phyloP scores from a whole-genome alignment of 1,284 basidiomycete genomes.

The Rhodotorula sp. region DNA sequence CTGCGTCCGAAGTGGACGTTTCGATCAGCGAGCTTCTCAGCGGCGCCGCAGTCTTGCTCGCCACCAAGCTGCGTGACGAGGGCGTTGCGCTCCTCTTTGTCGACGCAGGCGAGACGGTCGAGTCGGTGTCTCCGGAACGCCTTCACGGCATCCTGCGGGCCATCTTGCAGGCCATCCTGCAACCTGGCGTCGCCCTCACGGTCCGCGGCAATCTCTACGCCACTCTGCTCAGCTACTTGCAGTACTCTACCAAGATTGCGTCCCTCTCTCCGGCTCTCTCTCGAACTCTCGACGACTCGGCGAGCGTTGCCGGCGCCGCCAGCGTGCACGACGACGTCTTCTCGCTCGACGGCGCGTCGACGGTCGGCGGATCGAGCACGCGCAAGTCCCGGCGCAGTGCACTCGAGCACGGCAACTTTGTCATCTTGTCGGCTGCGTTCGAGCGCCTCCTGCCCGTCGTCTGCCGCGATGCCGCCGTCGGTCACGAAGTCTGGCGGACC shows the following conservation, averaged over 20 bases:
- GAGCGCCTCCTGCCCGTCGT: slow-evolving; percentile 77
- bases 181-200: slow-evolving; percentile 75
- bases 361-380: slow-evolving; percentile 20
- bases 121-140: slow-evolving; percentile 63
- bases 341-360: slow-evolving; percentile 41
- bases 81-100: slow-evolving; percentile 48
- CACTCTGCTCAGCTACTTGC: slow-evolving; percentile 81
- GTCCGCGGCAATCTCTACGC: slow-evolving; percentile 98
- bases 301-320: slow-evolving; percentile 6
- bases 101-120: slow-evolving; percentile 30
- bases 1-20: slow-evolving; percentile 62
- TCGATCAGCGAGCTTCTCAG: slow-evolving; percentile 75
- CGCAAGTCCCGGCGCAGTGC: slow-evolving; percentile 29
- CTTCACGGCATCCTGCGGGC: slow-evolving; percentile 72
- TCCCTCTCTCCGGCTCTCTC: slow-evolving; percentile 45
- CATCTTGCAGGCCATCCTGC: slow-evolving; percentile 72
- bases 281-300: slow-evolving; percentile 22
- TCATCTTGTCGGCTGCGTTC: slow-evolving; percentile 45
- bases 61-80: slow-evolving; percentile 80
- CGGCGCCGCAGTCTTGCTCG: slow-evolving; percentile 73
- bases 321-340: slow-evolving; percentile 31
- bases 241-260: slow-evolving; percentile 55
- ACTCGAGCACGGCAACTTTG: slow-evolving; percentile 41
- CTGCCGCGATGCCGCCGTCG: slow-evolving; percentile 87
- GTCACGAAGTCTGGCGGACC: slow-evolving; percentile 94